These are phyloP conservation scores for Miamiensis avidus DNA, from an alignment of 169 alveolate species.

Conservation along the genomic window DNA sequence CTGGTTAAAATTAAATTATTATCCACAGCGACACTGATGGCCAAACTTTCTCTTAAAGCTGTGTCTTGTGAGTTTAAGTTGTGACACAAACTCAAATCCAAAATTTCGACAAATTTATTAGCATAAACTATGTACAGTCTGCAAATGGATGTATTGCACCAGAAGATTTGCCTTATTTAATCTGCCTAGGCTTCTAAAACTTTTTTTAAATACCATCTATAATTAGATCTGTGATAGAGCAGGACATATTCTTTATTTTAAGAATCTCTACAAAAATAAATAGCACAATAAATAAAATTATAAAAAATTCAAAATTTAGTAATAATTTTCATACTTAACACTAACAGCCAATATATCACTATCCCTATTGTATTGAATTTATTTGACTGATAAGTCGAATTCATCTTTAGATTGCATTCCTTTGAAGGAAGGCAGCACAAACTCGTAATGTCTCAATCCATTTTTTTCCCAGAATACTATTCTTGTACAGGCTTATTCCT, in stretches of 20 bases:
- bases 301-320: background rate
- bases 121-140: slow-evolving; percentile 53
- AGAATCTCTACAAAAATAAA: background rate
- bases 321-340: background rate
- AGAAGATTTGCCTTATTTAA: background rate
- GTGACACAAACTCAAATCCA: slow-evolving; percentile 59
- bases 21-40: slow-evolving; percentile 59
- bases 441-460: slow-evolving; percentile 86
- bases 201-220: slow-evolving; percentile 81
- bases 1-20: slow-evolving; percentile 57
- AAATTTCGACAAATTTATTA: slow-evolving; percentile 52
- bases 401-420: slow-evolving; percentile 3
- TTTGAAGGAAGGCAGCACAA: slow-evolving; percentile 50
- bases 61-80: slow-evolving; percentile 51
- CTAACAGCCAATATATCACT: slow-evolving; percentile 53
- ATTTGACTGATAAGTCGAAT: background rate
- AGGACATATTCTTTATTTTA: slow-evolving; percentile 41
- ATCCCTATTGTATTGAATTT: slow-evolving; percentile 52
- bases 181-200: slow-evolving; percentile 39
- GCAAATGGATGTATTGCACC: slow-evolving; percentile 17
- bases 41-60: slow-evolving; percentile 39
- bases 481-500: slow-evolving; percentile 36
- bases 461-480: slow-evolving; percentile 85
- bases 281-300: too few species aligned
- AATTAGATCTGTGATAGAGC: slow-evolving; percentile 75